Conservation (phyloP, 495 filamentous ascomycete species). For the Hypoxylon fuscum region DNA sequence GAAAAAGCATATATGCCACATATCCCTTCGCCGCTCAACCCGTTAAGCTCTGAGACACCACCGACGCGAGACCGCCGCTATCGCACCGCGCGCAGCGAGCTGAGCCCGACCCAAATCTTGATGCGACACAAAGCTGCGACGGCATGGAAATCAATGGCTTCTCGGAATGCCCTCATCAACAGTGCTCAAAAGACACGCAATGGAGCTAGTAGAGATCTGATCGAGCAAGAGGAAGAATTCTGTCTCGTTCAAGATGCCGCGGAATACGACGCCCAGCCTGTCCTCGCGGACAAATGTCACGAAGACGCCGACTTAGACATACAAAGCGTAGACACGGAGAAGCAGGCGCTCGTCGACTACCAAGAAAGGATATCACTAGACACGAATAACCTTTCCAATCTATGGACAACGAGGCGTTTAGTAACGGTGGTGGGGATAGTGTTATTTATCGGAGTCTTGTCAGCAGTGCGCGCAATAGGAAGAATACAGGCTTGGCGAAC, state of each 20-base stretch:
- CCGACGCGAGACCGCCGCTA: slow-evolving; percentile 14
- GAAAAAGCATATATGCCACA: slow-evolving; percentile 18
- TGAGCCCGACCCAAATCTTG: slow-evolving; percentile 44
- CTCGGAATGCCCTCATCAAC: not conserved
- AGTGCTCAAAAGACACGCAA: slow-evolving; percentile 1
- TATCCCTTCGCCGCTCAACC: slow-evolving; percentile 32
- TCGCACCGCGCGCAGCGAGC: slow-evolving; percentile 19
- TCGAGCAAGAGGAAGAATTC: not conserved
- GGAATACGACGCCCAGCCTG: not conserved
- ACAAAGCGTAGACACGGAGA: slow-evolving; percentile 27
- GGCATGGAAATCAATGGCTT: slow-evolving; percentile 38
- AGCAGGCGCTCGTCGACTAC: slow-evolving; percentile 22
- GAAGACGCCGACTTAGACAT: not conserved
- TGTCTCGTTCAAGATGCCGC: not conserved
- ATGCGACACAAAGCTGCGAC: slow-evolving; percentile 46
- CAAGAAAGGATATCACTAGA: slow-evolving; percentile 5
- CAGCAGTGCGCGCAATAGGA: slow-evolving; percentile 23
- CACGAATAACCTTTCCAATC: not conserved
- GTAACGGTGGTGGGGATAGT: slow-evolving; percentile 22
- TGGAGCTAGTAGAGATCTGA: not conserved
- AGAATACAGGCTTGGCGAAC: slow-evolving; percentile 29
- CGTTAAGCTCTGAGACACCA: slow-evolving; percentile 13
- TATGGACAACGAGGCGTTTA: slow-evolving; percentile 16
- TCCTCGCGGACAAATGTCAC: not conserved
- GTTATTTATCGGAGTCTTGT: slow-evolving; percentile 22